These are phyloP conservation scores for Dicorynia guianensis DNA, from an alignment of 306 rosid genomes.

Conservation along the genomic window DNA sequence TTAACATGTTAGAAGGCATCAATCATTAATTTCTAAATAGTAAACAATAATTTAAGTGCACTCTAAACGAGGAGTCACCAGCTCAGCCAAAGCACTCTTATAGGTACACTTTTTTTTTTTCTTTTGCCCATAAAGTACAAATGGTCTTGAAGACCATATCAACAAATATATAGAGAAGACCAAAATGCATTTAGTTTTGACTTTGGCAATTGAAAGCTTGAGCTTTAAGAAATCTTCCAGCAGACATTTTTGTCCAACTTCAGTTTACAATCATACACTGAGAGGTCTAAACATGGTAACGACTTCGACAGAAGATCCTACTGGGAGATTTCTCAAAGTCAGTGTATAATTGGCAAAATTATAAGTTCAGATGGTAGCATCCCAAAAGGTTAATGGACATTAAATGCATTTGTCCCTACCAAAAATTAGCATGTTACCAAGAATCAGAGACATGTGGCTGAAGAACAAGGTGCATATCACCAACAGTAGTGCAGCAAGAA, in stretches of 20 bases:
- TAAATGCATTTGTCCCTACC: neutral
- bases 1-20: constrained; percentile 6
- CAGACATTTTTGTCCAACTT: neutral
- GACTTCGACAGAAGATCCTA: no score
- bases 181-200: neutral
- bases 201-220: neutral
- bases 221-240: neutral
- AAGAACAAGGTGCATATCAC: constrained; percentile 2
- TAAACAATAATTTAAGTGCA: neutral
- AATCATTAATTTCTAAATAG: neutral
- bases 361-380: neutral
- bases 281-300: no score
- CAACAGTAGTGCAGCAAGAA: constrained; percentile 2
- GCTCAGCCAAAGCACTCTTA: neutral
- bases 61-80: neutral
- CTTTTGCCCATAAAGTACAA: no score
- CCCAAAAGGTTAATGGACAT: neutral
- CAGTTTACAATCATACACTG: neutral
- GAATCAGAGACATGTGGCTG: neutral
- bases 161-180: neutral
- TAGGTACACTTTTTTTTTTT: neutral
- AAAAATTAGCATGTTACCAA: no score
- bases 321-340: neutral
- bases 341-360: neutral
- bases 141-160: constrained; percentile 7